These are phyloP conservation scores for Umbelopsis sp. DNA, from an alignment of 192 early-diverging fungal species.

Conservation along the genomic window DNA sequence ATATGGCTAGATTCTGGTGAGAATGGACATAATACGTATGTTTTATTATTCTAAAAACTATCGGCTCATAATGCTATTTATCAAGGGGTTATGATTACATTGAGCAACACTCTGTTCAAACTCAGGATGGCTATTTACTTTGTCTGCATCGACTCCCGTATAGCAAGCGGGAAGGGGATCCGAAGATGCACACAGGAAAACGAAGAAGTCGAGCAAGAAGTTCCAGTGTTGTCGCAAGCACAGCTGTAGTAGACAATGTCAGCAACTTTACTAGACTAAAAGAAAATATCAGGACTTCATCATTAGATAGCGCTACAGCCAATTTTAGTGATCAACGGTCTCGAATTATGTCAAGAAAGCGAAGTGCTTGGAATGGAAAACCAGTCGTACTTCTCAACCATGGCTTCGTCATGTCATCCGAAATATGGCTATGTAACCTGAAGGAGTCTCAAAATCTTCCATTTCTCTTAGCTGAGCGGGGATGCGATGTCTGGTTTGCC, in stretches of 20 bases:
- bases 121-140: slow-evolving; percentile 84
- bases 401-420: slow-evolving; percentile 92
- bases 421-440: slow-evolving; percentile 88
- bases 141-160: slow-evolving; percentile 79
- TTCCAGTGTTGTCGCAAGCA: background rate
- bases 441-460: slow-evolving; percentile 76
- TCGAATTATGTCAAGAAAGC: background rate
- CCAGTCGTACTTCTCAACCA: slow-evolving; percentile 95
- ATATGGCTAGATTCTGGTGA: slow-evolving; percentile 47
- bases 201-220: slow-evolving; percentile 11
- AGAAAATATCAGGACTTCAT: background rate
- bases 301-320: background rate
- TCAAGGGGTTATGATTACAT: slow-evolving; percentile 45
- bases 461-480: slow-evolving; percentile 82
- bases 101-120: slow-evolving; percentile 83
- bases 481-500: slow-evolving; percentile 96
- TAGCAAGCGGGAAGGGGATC: slow-evolving; percentile 18
- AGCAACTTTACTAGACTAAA: background rate
- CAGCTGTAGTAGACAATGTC: slow-evolving; percentile 5
- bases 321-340: background rate
- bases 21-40: background rate
- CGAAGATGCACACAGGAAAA: slow-evolving; percentile 3
- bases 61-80: slow-evolving; percentile 31
- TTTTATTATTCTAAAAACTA: background rate
- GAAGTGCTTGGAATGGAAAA: slow-evolving; percentile 28